Evolutionary conservation across 2,329 filamentous ascomycete genomes (phyloP).

Genomic region (Scedosporium minutisporum): DNA sequence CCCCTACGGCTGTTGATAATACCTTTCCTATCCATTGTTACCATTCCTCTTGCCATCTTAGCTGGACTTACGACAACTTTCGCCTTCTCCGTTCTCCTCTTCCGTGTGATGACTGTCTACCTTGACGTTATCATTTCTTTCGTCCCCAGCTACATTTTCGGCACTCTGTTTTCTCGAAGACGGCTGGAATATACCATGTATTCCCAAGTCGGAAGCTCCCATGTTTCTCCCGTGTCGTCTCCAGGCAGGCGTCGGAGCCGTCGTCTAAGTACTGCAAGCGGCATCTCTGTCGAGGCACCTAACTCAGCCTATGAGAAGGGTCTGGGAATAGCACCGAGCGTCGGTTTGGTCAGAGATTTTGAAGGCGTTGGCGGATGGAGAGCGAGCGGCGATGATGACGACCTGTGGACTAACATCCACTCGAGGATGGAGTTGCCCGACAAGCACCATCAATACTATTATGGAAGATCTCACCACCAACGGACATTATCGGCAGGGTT

Average conservation of each 20-base stretch:
- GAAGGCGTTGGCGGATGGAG: slow-evolving; percentile 53
- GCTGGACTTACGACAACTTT: slow-evolving; percentile 54
- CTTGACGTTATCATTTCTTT: slow-evolving; percentile 51
- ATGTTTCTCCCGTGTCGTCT: neutral
- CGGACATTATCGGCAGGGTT: slow-evolving; percentile 25
- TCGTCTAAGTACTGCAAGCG: slow-evolving; percentile 11
- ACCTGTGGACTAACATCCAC: slow-evolving; percentile 41
- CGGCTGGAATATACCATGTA: slow-evolving; percentile 14
- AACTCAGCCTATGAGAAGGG: slow-evolving; percentile 23
- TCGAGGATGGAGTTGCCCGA: slow-evolving; percentile 41
- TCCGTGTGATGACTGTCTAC: slow-evolving; percentile 53
- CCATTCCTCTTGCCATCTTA: slow-evolving; percentile 52
- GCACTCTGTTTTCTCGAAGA: slow-evolving; percentile 22
- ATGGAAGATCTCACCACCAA: slow-evolving; percentile 24
- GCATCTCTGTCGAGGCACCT: slow-evolving; percentile 7
- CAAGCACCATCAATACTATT: slow-evolving; percentile 21
- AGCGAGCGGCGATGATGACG: slow-evolving; percentile 31
- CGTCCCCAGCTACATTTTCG: slow-evolving; percentile 43
- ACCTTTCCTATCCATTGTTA: slow-evolving; percentile 53
- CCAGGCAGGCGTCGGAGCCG: slow-evolving; percentile 10
- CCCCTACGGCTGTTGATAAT: slow-evolving; percentile 47
- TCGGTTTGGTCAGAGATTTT: slow-evolving; percentile 45
- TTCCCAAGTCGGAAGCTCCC: slow-evolving; percentile 9
- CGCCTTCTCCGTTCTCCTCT: slow-evolving; percentile 50
- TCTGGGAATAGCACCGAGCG: slow-evolving; percentile 33